Evolutionary conservation across 2,329 filamentous ascomycete genomes (phyloP).

Genomic region (Canariomyces notabilis): DNA sequence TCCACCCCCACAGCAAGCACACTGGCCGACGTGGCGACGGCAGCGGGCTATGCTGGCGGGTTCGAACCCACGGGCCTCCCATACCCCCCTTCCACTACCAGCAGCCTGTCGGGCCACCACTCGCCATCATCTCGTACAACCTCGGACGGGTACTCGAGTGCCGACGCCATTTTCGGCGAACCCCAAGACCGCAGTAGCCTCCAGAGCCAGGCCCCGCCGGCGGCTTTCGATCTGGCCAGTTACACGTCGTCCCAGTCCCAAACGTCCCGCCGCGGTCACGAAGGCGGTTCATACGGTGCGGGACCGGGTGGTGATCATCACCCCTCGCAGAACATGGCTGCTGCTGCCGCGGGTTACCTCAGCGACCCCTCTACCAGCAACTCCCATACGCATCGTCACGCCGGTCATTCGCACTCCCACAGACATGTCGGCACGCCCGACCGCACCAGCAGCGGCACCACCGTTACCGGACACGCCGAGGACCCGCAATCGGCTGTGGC

Average conservation of each 20-base stretch:
- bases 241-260: too few species aligned
- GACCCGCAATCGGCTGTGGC: constrained; percentile 17
- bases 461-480: constrained; percentile 13
- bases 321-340: not conserved
- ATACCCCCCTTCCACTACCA: constrained; percentile 11
- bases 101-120: constrained; percentile 11
- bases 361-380: not conserved
- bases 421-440: not conserved
- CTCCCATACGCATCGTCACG: constrained; percentile 3
- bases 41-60: constrained; percentile 21
- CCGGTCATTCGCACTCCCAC: not conserved
- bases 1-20: constrained; percentile 11
- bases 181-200: constrained; percentile 26
- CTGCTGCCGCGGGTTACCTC: not conserved
- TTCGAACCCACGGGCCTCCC: constrained; percentile 15
- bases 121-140: constrained; percentile 13
- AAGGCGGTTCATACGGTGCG: too few species aligned
- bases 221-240: constrained; percentile 22
- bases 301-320: constrained; percentile 14
- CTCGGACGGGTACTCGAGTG: constrained; percentile 17
- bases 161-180: constrained; percentile 26
- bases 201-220: constrained; percentile 26
- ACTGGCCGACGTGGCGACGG: constrained; percentile 29
- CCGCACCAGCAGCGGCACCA: not conserved
- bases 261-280: too few species aligned